These are phyloP conservation scores for Phaffomyces antillensis DNA, from an alignment of 805 yeast genomes.

Conservation along the genomic window DNA sequence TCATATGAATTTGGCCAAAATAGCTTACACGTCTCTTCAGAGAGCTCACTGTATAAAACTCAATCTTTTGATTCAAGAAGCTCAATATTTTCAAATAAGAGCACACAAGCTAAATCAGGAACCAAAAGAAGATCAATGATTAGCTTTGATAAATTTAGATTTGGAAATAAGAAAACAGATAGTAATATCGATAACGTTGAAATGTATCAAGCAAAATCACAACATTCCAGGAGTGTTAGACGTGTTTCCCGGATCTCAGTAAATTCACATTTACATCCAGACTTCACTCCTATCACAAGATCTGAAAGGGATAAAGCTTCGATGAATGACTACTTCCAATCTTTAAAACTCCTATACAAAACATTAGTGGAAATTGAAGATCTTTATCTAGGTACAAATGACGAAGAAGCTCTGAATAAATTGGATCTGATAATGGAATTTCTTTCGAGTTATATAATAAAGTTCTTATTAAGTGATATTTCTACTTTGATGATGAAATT, in stretches of 20 bases:
- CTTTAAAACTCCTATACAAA: constrained; percentile 4
- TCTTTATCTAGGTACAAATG: constrained; percentile 1
- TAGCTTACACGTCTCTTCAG: too few relatives aligned
- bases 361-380: constrained; percentile 5
- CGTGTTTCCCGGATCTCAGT: neutral
- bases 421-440: constrained; percentile 7
- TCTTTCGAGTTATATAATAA: constrained; percentile 7
- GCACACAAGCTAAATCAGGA: neutral
- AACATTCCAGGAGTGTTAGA: neutral
- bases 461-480: constrained; percentile 7
- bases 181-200: too few relatives aligned
- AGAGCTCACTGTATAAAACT: neutral
- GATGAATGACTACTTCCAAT: constrained; percentile 5
- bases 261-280: neutral
- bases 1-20: neutral
- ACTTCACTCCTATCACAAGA: constrained; percentile 1
- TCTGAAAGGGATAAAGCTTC: constrained; percentile 11
- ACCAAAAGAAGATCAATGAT: constrained; percentile 1
- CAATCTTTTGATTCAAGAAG: neutral
- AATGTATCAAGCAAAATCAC: neutral
- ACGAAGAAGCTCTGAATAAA: constrained; percentile 1
- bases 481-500: neutral
- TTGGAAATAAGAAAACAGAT: too few relatives aligned
- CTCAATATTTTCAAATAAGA: neutral
- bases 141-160: constrained; percentile 3